phyloP scores from a whole-genome alignment of 2,329 filamentous ascomycete genomes.

The Pseudogymnoascus sp. region DNA sequence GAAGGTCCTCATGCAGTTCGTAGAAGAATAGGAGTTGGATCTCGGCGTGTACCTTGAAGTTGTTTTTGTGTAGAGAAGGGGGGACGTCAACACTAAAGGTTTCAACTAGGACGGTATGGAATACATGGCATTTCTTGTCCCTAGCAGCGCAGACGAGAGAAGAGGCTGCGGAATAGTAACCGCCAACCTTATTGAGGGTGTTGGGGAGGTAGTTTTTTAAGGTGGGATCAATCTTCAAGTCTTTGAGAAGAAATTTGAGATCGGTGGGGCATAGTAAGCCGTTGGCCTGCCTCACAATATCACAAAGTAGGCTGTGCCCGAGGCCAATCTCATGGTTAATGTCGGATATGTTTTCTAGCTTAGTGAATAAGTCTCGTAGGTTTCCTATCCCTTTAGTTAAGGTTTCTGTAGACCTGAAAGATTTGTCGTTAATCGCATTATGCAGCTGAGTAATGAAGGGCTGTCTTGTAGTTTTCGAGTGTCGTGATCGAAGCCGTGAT shows the following conservation, averaged over 20 bases:
- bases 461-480: conserved; percentile 14
- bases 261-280: not conserved
- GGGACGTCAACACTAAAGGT: conserved; percentile 16
- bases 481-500: conserved; percentile 20
- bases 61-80: conserved; percentile 1
- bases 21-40: conserved; percentile 41
- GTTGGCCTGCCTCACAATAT: conserved; percentile 11
- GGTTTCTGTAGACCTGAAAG: conserved; percentile 6
- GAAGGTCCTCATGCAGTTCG: conserved; percentile 24
- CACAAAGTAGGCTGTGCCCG: conserved; percentile 9
- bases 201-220: conserved; percentile 19
- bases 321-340: not conserved
- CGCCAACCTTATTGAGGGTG: conserved; percentile 26
- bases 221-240: conserved; percentile 10
- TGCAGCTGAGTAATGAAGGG: conserved; percentile 14
- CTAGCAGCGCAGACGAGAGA: conserved; percentile 22
- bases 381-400: not conserved
- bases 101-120: conserved; percentile 21
- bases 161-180: conserved; percentile 23
- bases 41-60: conserved; percentile 39
- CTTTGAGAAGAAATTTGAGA: conserved; percentile 11
- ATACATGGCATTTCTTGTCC: conserved; percentile 19
- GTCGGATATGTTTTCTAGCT: conserved; percentile 14
- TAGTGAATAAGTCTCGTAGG: conserved; percentile 13
- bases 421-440: conserved; percentile 12